phyloP scores from a whole-genome alignment of 108 stramenopile genomes.

The Nitzschia inconspicua region DNA sequence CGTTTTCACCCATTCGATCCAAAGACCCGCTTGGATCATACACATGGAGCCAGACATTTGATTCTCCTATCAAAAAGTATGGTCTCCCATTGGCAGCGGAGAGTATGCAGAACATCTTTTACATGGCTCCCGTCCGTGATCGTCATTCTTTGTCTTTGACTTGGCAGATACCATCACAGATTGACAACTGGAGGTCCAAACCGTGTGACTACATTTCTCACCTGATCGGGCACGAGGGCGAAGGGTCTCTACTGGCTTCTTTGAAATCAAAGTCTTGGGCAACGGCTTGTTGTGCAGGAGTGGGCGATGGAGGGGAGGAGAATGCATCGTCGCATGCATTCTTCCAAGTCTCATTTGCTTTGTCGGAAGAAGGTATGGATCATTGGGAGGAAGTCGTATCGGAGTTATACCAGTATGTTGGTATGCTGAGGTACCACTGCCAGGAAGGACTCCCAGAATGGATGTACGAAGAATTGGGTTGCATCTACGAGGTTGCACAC shows the following conservation, averaged over 20 bases:
- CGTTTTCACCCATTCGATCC: conserved; percentile 65
- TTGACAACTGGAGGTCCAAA: conserved; percentile 61
- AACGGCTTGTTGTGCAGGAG: conserved; percentile 63
- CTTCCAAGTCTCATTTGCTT: conserved; percentile 57
- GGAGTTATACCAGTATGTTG: conserved; percentile 70
- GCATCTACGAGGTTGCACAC: conserved; percentile 68
- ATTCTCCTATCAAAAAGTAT: conserved; percentile 18
- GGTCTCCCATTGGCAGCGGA: conserved; percentile 58
- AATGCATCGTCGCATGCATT: conserved; percentile 74
- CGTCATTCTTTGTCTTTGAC: conserved; percentile 65
- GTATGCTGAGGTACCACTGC: conserved; percentile 68
- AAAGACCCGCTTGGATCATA: conserved; percentile 9
- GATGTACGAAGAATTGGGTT: conserved; percentile 78
- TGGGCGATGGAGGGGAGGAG: conserved; percentile 69
- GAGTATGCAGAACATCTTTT: conserved; percentile 52
- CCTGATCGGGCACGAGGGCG: conserved; percentile 80
- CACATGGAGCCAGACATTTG: conserved; percentile 24
- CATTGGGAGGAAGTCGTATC: conserved; percentile 65
- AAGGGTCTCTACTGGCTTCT: conserved; percentile 66
- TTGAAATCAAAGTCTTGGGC: conserved; percentile 72
- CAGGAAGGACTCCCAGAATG: conserved; percentile 53
- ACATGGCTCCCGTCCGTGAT: conserved; percentile 70
- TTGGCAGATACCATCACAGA: conserved; percentile 71
- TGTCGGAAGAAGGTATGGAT: conserved; percentile 62
- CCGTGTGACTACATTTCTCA: conserved; percentile 79